Conservation (phyloP, 768 basidiomycete species). For the Boletus sp. region DNA sequence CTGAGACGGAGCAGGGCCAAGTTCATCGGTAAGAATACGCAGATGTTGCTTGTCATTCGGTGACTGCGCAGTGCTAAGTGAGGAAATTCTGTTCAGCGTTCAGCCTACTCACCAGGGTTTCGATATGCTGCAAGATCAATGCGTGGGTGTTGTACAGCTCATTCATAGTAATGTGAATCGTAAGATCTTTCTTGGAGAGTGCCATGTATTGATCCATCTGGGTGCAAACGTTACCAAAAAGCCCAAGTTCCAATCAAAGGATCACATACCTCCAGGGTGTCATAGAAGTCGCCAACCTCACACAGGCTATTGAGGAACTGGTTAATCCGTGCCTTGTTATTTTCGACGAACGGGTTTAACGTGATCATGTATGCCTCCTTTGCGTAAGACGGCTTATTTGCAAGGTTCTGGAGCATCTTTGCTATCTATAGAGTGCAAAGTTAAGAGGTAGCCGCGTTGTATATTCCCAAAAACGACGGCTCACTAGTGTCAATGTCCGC, state of each 20-base stretch:
- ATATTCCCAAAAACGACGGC: constrained; percentile 11
- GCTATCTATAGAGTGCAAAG: constrained; percentile 64
- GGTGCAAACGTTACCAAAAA: background rate
- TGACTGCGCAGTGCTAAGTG: constrained; percentile 49
- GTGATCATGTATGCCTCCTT: constrained; percentile 99
- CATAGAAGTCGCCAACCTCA: constrained; percentile 99
- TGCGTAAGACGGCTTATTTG: constrained; percentile 96
- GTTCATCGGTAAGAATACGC: constrained; percentile 93
- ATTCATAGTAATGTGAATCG: constrained; percentile 98
- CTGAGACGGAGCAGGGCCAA: constrained; percentile 89
- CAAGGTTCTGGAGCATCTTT: constrained; percentile 99
- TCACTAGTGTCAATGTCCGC: constrained; percentile 85
- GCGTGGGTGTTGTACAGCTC: constrained; percentile 99
- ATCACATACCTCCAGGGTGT: constrained; percentile 83
- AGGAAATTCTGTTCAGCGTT: background rate
- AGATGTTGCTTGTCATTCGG: constrained; percentile 98
- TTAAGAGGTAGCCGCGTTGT: background rate
- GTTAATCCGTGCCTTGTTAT: constrained; percentile 97
- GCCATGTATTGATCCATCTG: constrained; percentile 99
- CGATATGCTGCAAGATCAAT: constrained; percentile 90
- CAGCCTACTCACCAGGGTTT: constrained; percentile 69
- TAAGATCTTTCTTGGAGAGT: constrained; percentile 95
- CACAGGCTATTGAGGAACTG: constrained; percentile 95
- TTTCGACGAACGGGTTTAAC: constrained; percentile 97
- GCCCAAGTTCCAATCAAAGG: background rate